A percentile compares a stretch with the other conserved stretches of the same genome.
These are phyloP conservation scores for Gigaspora rosea DNA, from an alignment of 192 early-diverging fungal species.

Conservation along the genomic window DNA sequence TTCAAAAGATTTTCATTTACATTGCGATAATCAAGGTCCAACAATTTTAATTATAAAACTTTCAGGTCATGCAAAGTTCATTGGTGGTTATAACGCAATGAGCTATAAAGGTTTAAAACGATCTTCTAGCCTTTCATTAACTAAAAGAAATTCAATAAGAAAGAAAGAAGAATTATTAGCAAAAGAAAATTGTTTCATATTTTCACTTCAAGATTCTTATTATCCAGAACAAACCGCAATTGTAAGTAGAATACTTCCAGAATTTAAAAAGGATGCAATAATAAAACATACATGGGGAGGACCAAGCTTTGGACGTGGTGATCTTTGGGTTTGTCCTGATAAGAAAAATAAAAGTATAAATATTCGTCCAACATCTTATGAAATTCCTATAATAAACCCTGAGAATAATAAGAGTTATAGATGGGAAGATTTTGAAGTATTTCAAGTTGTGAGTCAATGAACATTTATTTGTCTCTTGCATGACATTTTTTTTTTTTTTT, in stretches of 20 bases:
- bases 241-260: neutral
- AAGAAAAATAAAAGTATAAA: neutral
- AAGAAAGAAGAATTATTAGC: neutral
- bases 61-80: neutral
- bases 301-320: neutral
- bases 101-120: neutral
- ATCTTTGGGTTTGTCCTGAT: neutral
- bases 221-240: neutral
- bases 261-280: neutral
- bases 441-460: neutral
- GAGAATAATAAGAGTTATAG: neutral
- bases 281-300: neutral
- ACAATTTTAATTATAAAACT: neutral
- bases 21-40: neutral
- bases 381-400: neutral
- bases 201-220: neutral
- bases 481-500: too few species aligned
- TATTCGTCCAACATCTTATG: neutral
- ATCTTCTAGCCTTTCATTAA: neutral
- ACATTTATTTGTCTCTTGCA: neutral
- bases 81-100: neutral
- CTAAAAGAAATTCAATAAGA: neutral
- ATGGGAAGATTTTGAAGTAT: neutral
- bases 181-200: neutral
- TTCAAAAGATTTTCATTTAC: neutral